Evolutionary conservation across 352 stramenopile species (phyloP).

Genomic region (Globisporangium nunn): DNA sequence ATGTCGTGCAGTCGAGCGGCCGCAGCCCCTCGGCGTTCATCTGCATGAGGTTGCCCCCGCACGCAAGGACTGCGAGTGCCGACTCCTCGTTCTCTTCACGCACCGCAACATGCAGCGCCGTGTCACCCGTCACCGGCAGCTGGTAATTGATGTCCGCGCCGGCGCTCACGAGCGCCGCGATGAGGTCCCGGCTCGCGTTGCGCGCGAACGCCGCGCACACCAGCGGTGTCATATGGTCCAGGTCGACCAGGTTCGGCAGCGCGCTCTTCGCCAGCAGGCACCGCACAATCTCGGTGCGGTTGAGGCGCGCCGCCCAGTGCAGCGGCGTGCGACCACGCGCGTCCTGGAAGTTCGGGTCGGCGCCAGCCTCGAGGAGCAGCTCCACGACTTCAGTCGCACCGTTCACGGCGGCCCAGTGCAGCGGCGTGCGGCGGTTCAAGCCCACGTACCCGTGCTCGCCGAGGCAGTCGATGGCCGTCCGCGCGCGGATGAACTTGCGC

Average conservation of each 20-base stretch:
- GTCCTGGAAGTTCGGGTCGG: conserved; percentile 76
- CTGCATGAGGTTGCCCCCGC: conserved; percentile 65
- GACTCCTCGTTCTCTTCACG: conserved; percentile 55
- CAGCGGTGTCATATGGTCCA: conserved; percentile 61
- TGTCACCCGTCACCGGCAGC: conserved; percentile 53
- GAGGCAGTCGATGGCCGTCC: conserved; percentile 55
- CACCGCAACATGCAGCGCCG: conserved; percentile 67
- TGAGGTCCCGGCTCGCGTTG: conserved; percentile 41
- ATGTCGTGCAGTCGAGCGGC: conserved; percentile 72
- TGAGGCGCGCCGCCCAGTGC: conserved; percentile 71
- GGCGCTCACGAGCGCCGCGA: conserved; percentile 38
- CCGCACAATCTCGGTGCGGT: conserved; percentile 43
- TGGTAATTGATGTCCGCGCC: conserved; percentile 74
- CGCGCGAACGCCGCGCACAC: conserved; percentile 49
- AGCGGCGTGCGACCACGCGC: conserved; percentile 53
- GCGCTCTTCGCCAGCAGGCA: conserved; percentile 36
- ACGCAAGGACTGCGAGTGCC: conserved; percentile 60
- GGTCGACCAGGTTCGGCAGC: conserved; percentile 37
- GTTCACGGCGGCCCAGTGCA: conserved; percentile 77
- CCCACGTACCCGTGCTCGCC: conserved; percentile 78
- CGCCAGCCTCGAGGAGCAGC: conserved; percentile 57
- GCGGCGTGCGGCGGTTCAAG: conserved; percentile 66
- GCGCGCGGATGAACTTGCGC: conserved; percentile 55
- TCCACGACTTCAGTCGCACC: conserved; percentile 48
- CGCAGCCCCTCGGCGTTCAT: conserved; percentile 64